A percentile compares a stretch with the other conserved stretches of the same genome.
Evolutionary conservation across 2,329 filamentous ascomycete genomes (phyloP).

Genomic region (Aspergillus quadricinctus): DNA sequence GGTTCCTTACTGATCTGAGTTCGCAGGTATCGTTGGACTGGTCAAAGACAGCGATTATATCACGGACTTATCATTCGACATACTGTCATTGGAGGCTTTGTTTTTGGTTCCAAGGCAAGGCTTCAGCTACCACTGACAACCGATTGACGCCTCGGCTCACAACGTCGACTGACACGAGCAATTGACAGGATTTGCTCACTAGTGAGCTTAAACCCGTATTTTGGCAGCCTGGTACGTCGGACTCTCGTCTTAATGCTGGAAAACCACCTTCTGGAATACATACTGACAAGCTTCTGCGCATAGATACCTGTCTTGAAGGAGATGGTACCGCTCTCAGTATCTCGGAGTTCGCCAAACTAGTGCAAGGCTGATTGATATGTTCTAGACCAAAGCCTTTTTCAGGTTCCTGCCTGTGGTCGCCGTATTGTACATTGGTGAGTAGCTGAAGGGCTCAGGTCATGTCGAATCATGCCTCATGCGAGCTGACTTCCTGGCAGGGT

Average conservation of each 20-base stretch:
- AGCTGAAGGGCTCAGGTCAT: neutral
- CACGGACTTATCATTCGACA: conserved; percentile 79
- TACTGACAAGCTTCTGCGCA: conserved; percentile 16
- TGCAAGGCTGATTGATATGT: conserved; percentile 24
- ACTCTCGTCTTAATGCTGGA: conserved; percentile 8
- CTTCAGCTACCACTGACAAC: neutral
- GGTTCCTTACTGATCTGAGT: conserved; percentile 1
- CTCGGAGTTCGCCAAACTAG: neutral
- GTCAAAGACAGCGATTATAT: conserved; percentile 55
- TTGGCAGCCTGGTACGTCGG: conserved; percentile 50
- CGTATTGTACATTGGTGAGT: conserved; percentile 69
- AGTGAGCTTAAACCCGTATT: conserved; percentile 81
- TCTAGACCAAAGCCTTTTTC: conserved; percentile 74
- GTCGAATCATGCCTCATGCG: conserved; percentile 3
- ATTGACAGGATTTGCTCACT: conserved; percentile 70
- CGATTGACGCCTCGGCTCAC: conserved; percentile 2
- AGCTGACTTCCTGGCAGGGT: conserved; percentile 48
- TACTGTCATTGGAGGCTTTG: conserved; percentile 81
- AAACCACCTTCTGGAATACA: conserved; percentile 3
- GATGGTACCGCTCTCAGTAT: conserved; percentile 56
- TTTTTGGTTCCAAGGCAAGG: conserved; percentile 72
- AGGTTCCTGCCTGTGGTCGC: conserved; percentile 76
- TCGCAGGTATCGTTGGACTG: conserved; percentile 62
- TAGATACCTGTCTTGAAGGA: conserved; percentile 84
- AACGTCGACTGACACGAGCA: conserved; percentile 13